These are phyloP conservation scores for Pugionium cornutum DNA, from an alignment of 345 rosid genomes.

Conservation along the genomic window DNA sequence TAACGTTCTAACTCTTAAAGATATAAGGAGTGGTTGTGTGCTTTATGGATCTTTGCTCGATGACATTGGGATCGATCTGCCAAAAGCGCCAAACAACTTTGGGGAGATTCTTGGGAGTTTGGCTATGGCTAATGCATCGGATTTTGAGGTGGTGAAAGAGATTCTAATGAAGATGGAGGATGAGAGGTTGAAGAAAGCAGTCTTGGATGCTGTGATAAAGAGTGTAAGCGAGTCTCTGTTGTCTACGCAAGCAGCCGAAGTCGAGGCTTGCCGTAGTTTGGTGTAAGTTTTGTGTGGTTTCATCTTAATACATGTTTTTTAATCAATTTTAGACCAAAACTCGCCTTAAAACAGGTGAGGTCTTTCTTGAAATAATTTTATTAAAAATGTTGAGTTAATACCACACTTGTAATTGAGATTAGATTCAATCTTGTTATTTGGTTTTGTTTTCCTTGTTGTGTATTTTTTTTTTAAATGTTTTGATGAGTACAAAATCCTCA, in stretches of 20 bases:
- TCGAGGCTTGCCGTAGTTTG: constrained; percentile 62
- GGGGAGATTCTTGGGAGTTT: constrained; percentile 76
- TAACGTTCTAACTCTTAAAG: constrained; percentile 51
- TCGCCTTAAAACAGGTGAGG: constrained; percentile 20
- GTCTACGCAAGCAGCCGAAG: constrained; percentile 54
- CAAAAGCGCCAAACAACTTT: constrained; percentile 74
- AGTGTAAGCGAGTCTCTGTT: constrained; percentile 44
- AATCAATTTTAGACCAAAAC: constrained; percentile 13
- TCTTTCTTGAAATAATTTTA: constrained; percentile 19
- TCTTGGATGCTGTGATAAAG: constrained; percentile 56
- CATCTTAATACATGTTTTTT: constrained; percentile 18
- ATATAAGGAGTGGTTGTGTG: constrained; percentile 65
- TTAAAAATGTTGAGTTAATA: constrained; percentile 21
- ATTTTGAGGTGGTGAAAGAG: constrained; percentile 61
- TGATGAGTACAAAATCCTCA: constrained; percentile 26
- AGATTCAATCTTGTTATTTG: constrained; percentile 25
- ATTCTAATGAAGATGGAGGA: constrained; percentile 69
- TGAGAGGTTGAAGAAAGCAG: constrained; percentile 51
- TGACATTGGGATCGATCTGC: constrained; percentile 84
- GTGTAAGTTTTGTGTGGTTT: constrained; percentile 18
- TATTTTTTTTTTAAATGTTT: not conserved
- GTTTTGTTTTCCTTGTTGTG: constrained; percentile 18
- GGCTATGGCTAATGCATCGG: constrained; percentile 49
- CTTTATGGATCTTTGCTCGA: constrained; percentile 69
- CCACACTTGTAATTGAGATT: constrained; percentile 35